Percentiles rank a stretch among this genome's conserved stretches.
Evolutionary conservation across 495 filamentous ascomycete genomes (phyloP).

Genomic region (Extremus antarcticus): DNA sequence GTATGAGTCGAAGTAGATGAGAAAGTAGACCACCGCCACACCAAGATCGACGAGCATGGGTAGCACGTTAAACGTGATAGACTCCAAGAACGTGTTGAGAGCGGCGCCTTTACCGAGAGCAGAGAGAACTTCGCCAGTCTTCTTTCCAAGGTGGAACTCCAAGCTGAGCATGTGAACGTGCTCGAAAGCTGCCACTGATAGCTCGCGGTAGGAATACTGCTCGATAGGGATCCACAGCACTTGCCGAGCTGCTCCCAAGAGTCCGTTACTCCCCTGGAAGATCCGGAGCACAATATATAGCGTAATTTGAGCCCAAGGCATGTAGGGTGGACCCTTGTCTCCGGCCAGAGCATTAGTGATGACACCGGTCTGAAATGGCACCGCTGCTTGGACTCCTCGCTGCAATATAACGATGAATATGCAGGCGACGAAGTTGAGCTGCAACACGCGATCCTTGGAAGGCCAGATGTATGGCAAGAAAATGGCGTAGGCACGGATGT

Average conservation of each 20-base stretch:
- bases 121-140: constrained; percentile 89
- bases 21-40: constrained; percentile 79
- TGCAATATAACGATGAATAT: constrained; percentile 66
- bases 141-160: constrained; percentile 94
- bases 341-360: constrained; percentile 59
- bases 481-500: constrained; percentile 71
- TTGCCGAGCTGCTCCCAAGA: constrained; percentile 71
- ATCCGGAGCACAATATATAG: constrained; percentile 72
- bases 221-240: constrained; percentile 90
- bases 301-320: constrained; percentile 63
- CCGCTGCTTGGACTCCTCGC: constrained; percentile 67
- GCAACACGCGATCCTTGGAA: constrained; percentile 56
- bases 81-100: constrained; percentile 93
- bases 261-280: constrained; percentile 76
- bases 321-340: constrained; percentile 33
- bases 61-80: constrained; percentile 87
- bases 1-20: constrained; percentile 68
- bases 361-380: constrained; percentile 61
- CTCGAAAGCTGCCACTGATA: constrained; percentile 91
- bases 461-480: constrained; percentile 97
- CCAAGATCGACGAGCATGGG: constrained; percentile 88
- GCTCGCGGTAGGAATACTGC: constrained; percentile 89
- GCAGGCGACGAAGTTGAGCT: constrained; percentile 68
- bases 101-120: constrained; percentile 90
- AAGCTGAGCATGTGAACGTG: constrained; percentile 91